phyloP scores from a whole-genome alignment of 116 monocot species.

The Zostera marina region DNA sequence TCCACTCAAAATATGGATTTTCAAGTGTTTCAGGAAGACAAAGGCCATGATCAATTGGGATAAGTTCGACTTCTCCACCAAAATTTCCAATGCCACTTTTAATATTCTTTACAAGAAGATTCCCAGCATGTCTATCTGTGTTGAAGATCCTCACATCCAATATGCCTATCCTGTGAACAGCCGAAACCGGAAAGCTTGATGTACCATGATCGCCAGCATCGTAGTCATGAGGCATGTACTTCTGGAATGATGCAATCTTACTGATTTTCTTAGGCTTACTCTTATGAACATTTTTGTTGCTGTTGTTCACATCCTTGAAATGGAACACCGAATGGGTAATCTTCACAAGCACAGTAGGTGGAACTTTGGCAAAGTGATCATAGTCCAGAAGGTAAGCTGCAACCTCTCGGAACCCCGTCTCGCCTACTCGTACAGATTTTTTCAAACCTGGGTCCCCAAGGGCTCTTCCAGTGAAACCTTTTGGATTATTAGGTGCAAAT shows the following conservation, averaged over 20 bases:
- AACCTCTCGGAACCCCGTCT: slow-evolving; percentile 85
- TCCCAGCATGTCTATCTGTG: slow-evolving; percentile 84
- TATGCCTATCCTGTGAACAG: slow-evolving; percentile 79
- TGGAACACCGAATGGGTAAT: slow-evolving; percentile 67
- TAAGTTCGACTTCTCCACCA: slow-evolving; percentile 40
- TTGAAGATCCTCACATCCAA: slow-evolving; percentile 74
- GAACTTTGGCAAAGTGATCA: slow-evolving; percentile 74
- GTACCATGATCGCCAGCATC: slow-evolving; percentile 91
- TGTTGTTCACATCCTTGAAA: slow-evolving; percentile 38
- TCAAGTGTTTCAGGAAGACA: slow-evolving; percentile 85
- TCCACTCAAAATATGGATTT: slow-evolving; percentile 96
- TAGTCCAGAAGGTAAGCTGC: slow-evolving; percentile 83
- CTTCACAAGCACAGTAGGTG: slow-evolving; percentile 73
- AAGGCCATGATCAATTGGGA: slow-evolving; percentile 87
- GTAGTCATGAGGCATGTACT: slow-evolving; percentile 77
- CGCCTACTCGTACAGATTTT: slow-evolving; percentile 79
- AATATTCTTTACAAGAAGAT: slow-evolving; percentile 55
- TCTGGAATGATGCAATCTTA: slow-evolving; percentile 87
- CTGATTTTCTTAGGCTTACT: slow-evolving; percentile 19
- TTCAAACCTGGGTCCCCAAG: slow-evolving; percentile 86
- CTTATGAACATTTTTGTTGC: slow-evolving; percentile 12
- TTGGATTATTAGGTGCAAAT: slow-evolving; percentile 91
- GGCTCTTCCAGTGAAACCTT: slow-evolving; percentile 70
- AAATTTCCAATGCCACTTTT: slow-evolving; percentile 28
- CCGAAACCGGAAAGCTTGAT: slow-evolving; percentile 65